Percentiles rank a stretch among this genome's conserved stretches.
These are phyloP conservation scores for Eragrostis curvula DNA, from an alignment of 176 grass and related monocot genomes.

Conservation along the genomic window DNA sequence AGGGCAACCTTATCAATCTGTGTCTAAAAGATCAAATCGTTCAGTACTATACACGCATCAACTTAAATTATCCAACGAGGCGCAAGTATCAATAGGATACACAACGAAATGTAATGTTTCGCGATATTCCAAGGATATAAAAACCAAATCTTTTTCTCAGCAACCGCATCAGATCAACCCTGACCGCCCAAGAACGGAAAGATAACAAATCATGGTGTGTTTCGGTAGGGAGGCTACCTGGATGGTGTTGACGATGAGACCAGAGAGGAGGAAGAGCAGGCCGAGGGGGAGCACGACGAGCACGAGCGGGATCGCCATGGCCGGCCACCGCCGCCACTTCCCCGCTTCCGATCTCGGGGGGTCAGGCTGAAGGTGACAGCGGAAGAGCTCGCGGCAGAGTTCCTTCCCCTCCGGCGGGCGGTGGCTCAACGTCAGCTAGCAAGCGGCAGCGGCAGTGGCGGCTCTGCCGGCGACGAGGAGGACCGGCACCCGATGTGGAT, in stretches of 20 bases:
- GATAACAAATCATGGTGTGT: conserved; percentile 2
- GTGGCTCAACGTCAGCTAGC: background rate
- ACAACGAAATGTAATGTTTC: background rate
- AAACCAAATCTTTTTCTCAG: conserved; percentile 14
- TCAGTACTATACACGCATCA: background rate
- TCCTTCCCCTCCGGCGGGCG: background rate
- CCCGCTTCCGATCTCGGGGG: conserved; percentile 15
- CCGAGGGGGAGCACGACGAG: conserved; percentile 67
- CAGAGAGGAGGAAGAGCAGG: conserved; percentile 81
- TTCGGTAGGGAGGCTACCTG: conserved; percentile 36
- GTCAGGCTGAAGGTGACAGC: background rate
- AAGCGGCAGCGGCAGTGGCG: background rate
- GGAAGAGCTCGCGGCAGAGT: background rate
- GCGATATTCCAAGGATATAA: background rate
- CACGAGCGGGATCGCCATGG: conserved; percentile 57
- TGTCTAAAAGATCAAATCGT: conserved; percentile 1
- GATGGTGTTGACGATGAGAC: conserved; percentile 61
- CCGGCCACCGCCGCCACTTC: background rate
- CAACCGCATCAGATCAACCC: conserved; percentile 27
- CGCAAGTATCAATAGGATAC: background rate
- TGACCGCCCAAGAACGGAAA: background rate
- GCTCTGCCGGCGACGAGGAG: conserved; percentile 29
- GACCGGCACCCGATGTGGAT: conserved; percentile 18
- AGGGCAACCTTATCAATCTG: background rate
- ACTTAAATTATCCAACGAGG: background rate